These are phyloP conservation scores for Lumnitzera racemosa DNA, from an alignment of 345 rosid species.

Conservation along the genomic window DNA sequence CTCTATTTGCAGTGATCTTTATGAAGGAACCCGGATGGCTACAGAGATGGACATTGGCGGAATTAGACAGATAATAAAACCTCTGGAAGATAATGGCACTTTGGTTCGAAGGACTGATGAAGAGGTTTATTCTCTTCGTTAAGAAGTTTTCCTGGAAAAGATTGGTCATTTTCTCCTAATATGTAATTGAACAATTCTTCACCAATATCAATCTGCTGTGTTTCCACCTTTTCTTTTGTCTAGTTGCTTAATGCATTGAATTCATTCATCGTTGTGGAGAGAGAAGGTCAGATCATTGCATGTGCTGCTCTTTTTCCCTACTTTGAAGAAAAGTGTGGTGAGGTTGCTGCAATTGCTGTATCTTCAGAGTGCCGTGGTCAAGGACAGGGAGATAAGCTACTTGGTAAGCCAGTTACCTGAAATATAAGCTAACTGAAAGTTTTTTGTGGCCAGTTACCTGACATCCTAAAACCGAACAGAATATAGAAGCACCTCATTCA, in stretches of 20 bases:
- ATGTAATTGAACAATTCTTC: background rate
- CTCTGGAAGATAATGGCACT: slow-evolving; percentile 66
- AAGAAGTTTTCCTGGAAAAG: background rate
- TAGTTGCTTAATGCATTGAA: slow-evolving; percentile 65
- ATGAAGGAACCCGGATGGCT: slow-evolving; percentile 87
- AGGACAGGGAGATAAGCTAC: slow-evolving; percentile 93
- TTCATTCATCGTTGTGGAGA: slow-evolving; percentile 67
- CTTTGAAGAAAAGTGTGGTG: slow-evolving; percentile 76
- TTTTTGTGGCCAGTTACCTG: too few species aligned
- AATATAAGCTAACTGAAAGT: too few species aligned
- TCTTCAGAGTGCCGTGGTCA: slow-evolving; percentile 91
- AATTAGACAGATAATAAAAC: slow-evolving; percentile 61
- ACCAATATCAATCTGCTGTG: background rate
- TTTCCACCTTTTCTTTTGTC: slow-evolving; percentile 10
- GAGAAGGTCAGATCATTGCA: slow-evolving; percentile 91
- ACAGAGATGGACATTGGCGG: slow-evolving; percentile 61
- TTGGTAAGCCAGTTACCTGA: slow-evolving; percentile 35
- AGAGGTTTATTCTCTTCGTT: slow-evolving; percentile 41
- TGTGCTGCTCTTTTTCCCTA: slow-evolving; percentile 91
- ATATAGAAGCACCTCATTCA: too few species aligned
- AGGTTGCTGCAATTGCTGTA: slow-evolving; percentile 91
- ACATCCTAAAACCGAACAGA: too few species aligned
- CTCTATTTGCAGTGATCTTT: slow-evolving; percentile 54
- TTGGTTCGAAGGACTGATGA: slow-evolving; percentile 64
- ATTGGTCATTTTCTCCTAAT: slow-evolving; percentile 1